Percentiles rank a stretch among this genome's conserved stretches.
Conservation (phyloP, 2,329 filamentous ascomycete genomes). For the Aureobasidium subglaciale region DNA sequence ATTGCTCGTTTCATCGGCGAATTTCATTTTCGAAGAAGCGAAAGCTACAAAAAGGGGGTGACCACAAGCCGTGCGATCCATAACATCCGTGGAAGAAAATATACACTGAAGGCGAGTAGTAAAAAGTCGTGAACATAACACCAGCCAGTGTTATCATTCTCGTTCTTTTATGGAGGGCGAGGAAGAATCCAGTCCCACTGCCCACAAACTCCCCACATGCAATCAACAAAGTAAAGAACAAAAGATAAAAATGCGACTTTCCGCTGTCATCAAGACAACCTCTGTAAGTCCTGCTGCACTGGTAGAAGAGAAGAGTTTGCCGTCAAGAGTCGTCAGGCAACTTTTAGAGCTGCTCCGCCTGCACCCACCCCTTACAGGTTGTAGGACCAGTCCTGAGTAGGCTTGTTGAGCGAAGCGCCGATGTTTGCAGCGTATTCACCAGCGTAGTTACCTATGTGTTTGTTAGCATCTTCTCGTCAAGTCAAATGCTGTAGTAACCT, state of each 20-base stretch:
- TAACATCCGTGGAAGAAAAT: slow-evolving; percentile 7
- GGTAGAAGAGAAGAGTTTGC: slow-evolving; percentile 8
- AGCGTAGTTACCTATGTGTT: slow-evolving; percentile 45
- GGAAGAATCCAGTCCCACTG: slow-evolving; percentile 12
- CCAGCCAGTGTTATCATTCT: background rate
- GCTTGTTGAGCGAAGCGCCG: slow-evolving; percentile 26
- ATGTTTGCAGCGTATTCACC: slow-evolving; percentile 51
- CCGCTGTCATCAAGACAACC: slow-evolving; percentile 9
- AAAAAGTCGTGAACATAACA: slow-evolving; percentile 4
- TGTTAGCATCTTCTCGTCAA: slow-evolving; percentile 22
- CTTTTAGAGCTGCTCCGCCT: slow-evolving; percentile 2
- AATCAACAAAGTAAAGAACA: slow-evolving; percentile 1
- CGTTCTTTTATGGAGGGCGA: background rate
- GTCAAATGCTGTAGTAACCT: slow-evolving; percentile 31
- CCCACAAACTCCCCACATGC: slow-evolving; percentile 10
- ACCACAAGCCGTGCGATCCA: slow-evolving; percentile 2
- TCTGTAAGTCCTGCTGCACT: slow-evolving; percentile 1
- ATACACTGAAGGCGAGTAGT: slow-evolving; percentile 10
- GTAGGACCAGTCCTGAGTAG: slow-evolving; percentile 15
- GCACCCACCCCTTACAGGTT: slow-evolving; percentile 5
- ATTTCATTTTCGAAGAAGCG: slow-evolving; percentile 5
- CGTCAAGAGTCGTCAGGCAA: slow-evolving; percentile 8
- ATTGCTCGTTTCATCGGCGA: slow-evolving; percentile 12
- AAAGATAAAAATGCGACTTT: background rate
- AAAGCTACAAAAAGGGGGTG: background rate